Base-by-base conservation (phyloP, 352 stramenopile genomes). In the Phytopythium vexans region DNA sequence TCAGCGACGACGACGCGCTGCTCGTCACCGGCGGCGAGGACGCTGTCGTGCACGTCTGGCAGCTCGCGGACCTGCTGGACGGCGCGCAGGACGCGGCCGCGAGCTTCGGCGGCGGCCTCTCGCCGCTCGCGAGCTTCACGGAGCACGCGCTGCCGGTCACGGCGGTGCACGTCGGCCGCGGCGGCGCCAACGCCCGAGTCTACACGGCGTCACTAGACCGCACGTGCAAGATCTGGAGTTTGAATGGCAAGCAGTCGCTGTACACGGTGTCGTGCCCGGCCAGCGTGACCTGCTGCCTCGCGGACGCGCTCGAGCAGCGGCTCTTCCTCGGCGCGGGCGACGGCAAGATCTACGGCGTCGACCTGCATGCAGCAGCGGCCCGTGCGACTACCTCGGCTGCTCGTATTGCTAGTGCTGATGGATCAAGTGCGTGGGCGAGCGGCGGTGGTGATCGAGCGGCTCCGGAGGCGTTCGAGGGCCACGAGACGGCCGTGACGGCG, bases 1-100 rank as follows among this genome's bases (percentile, higher is more conserved):
- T 94, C 6, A 92, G 82, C 40, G 71, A 60, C 8, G 82, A 93
- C 54, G 78, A 92, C 58, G 90, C 80, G 21, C 86, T 90, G 48
- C 63, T 94, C 9, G 71, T 92, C 38, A 91, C 83, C 3, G 82
- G 76, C 15, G 83, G 82, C 37, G 86, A 94, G 39, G 86, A 95
- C 50, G 86, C 86, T 12, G 63, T 95, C 45, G 77, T 94, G 41
- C 81, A 91, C 52, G 82, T 78, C 7, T 95, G 86, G 86, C 69
- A 76, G 44, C 68, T 91, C 14, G 58, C 86, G 55, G 77, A 91
- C 59, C 64, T 89, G 43, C 58, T 91, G 38, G 81, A 89, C 45
- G 39, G 21, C 21, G 72, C 79, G 52, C 72, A 70, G 3, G 76
- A 85, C 35, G 66, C 74, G 35, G 77, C 68, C 11, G 63, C 72